phyloP scores from a whole-genome alignment of 73 alveolate species.

The Paramecium primaurelia region DNA sequence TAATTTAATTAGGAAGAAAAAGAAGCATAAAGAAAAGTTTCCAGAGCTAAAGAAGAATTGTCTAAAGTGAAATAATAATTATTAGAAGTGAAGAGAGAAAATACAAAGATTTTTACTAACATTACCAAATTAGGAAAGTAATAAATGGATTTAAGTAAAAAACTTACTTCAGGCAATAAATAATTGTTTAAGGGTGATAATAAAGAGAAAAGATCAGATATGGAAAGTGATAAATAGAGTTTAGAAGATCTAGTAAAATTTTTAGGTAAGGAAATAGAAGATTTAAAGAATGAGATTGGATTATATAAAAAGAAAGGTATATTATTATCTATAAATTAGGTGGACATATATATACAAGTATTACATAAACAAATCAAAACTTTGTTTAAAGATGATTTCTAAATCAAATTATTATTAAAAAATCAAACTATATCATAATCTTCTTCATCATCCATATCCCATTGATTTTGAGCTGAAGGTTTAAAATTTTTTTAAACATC shows the following conservation, averaged over 20 bases:
- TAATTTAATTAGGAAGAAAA: slow-evolving; percentile 66
- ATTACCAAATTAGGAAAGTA: slow-evolving; percentile 76
- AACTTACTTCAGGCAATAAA: slow-evolving; percentile 76
- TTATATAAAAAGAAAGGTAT: slow-evolving; percentile 79
- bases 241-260: slow-evolving; percentile 75
- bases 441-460: slow-evolving; percentile 89
- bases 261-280: slow-evolving; percentile 81
- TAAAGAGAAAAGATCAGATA: slow-evolving; percentile 70
- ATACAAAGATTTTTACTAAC: slow-evolving; percentile 76
- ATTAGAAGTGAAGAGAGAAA: slow-evolving; percentile 75
- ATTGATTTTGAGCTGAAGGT: slow-evolving; percentile 70
- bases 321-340: slow-evolving; percentile 27
- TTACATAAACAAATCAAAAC: slow-evolving; percentile 70
- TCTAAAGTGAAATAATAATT: slow-evolving; percentile 70
- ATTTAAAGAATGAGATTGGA: slow-evolving; percentile 83
- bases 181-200: slow-evolving; percentile 85
- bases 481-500: slow-evolving; percentile 87
- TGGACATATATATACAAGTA: slow-evolving; percentile 90
- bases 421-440: slow-evolving; percentile 58
- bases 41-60: slow-evolving; percentile 70
- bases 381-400: not conserved
- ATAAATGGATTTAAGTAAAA: slow-evolving; percentile 74
- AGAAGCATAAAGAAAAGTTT: slow-evolving; percentile 55
- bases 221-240: slow-evolving; percentile 75
- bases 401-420: not conserved